Conservation (phyloP, 2,329 filamentous ascomycete species). For the Epichloe amarillans region DNA sequence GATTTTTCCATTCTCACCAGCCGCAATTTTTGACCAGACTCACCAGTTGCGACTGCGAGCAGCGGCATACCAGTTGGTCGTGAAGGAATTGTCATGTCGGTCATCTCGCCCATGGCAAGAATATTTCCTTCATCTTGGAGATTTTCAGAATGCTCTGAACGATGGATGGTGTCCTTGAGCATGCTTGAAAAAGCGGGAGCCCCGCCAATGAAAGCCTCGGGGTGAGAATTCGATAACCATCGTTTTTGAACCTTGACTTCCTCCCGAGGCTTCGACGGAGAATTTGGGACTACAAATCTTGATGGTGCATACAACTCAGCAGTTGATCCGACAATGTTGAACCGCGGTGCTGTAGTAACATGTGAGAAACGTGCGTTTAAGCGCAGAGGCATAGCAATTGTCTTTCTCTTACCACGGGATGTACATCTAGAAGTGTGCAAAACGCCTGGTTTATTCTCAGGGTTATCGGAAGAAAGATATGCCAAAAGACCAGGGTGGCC, state of each 20-base stretch:
- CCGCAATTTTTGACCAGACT: slow-evolving; percentile 43
- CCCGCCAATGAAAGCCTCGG: slow-evolving; percentile 33
- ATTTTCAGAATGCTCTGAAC: slow-evolving; percentile 16
- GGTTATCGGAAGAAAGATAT: slow-evolving; percentile 16
- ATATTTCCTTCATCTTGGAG: slow-evolving; percentile 18
- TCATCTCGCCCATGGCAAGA: slow-evolving; percentile 43
- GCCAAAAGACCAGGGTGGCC: slow-evolving; percentile 21
- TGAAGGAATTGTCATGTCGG: slow-evolving; percentile 22
- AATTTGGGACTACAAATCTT: slow-evolving; percentile 12
- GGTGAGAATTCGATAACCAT: slow-evolving; percentile 39
- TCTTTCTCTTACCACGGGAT: slow-evolving; percentile 15
- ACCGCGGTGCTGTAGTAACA: slow-evolving; percentile 15
- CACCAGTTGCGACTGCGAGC: slow-evolving; percentile 39
- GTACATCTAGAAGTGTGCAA: slow-evolving; percentile 19
- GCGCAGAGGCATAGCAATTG: not conserved
- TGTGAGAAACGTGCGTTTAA: not conserved
- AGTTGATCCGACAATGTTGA: slow-evolving; percentile 19
- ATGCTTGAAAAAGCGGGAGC: slow-evolving; percentile 15
- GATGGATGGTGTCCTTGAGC: slow-evolving; percentile 24
- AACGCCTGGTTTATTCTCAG: slow-evolving; percentile 13
- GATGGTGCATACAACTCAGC: slow-evolving; percentile 23
- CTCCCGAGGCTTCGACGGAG: slow-evolving; percentile 16
- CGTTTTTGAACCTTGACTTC: slow-evolving; percentile 25
- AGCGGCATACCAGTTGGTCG: slow-evolving; percentile 18
- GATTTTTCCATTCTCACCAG: slow-evolving; percentile 37